A percentile compares a stretch with the other conserved stretches of the same genome.
These are phyloP conservation scores for Geranium rotundifolium DNA, from an alignment of 345 rosid species.

Conservation along the genomic window DNA sequence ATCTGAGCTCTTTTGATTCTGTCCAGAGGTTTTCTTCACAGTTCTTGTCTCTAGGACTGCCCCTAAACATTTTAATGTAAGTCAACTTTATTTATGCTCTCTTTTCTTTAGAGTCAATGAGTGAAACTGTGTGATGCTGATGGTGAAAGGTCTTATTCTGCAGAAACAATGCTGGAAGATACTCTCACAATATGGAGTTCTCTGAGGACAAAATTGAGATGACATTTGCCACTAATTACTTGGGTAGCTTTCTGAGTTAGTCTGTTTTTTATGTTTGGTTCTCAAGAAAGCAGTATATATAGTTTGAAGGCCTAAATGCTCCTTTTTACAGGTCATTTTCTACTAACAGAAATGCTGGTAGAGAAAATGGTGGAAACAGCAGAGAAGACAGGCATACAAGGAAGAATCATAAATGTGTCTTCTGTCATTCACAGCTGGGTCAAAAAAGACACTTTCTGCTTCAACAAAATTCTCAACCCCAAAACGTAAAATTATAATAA, in stretches of 20 bases:
- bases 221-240: constrained; percentile 84
- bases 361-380: constrained; percentile 88
- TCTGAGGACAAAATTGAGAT: constrained; percentile 91
- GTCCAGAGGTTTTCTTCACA: constrained; percentile 51
- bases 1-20: constrained; percentile 74
- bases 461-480: constrained; percentile 55
- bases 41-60: constrained; percentile 56
- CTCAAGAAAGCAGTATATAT: too few relatives aligned
- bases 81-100: constrained; percentile 8
- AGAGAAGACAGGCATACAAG: constrained; percentile 48
- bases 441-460: constrained; percentile 49
- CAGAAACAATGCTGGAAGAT: constrained; percentile 94
- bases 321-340: constrained; percentile 59
- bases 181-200: constrained; percentile 71
- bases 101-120: background rate
- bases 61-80: constrained; percentile 83
- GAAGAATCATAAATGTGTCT: constrained; percentile 83
- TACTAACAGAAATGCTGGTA: constrained; percentile 63
- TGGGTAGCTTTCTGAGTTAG: too few relatives aligned
- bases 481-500: constrained; percentile 51
- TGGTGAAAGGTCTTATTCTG: background rate
- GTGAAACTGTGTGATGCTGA: too few relatives aligned
- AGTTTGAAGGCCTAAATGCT: background rate
- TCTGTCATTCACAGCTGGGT: constrained; percentile 91
- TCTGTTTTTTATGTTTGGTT: too few relatives aligned